Base-by-base conservation (phyloP, 495 filamentous ascomycete species). In the Penicillium roqueforti region DNA sequence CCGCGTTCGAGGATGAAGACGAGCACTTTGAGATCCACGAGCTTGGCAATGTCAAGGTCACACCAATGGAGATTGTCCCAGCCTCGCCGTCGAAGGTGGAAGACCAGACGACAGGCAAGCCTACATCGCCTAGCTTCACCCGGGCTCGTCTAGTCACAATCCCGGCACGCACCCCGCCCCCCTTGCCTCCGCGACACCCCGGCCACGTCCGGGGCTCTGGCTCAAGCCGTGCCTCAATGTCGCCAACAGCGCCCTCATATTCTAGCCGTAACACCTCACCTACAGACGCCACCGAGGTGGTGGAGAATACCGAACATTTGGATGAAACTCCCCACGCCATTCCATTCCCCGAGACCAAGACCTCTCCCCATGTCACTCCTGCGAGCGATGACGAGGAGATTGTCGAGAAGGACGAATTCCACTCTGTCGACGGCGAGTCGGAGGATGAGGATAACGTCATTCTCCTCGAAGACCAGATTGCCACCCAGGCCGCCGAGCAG, bases 131-230 rank as follows among this genome's bases (percentile, higher is more conserved):
- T 4, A 76, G 80, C 2, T 78, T 89, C 38, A 80, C 79, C 16
- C 77, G 82, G 41, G 85, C 85, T 16, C 79, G 81, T 22, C 64
- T 89, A 14, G 85, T 92, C 23, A 86, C 80, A 19, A 90, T 92
- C 62, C 82, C 86, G 69, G 73, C 86, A 26, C 69, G 83, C 3
- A 76, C 85, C 6, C 87, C 88, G 9, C 87, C 87, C 11, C 73
- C 84, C 3, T 75, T 89, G 18, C 86, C 86, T 4, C 73, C 78
- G 4, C 74, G 83, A 28, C 85, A 80, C 54, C 84, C 87, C 11
- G 63, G 71, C n/a, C 74, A 76, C 42, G 59, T 60, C 25, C 65
- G 56, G 61, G 64, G 59, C 47, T 62, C 68, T 40, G 58, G 53
- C 3, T 63, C 60, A 8, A 66, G 60, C 31, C 63, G 61, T n/a